Evolutionary conservation across 139 green algal species (phyloP).

Genomic region (Coelastrella sp.): DNA sequence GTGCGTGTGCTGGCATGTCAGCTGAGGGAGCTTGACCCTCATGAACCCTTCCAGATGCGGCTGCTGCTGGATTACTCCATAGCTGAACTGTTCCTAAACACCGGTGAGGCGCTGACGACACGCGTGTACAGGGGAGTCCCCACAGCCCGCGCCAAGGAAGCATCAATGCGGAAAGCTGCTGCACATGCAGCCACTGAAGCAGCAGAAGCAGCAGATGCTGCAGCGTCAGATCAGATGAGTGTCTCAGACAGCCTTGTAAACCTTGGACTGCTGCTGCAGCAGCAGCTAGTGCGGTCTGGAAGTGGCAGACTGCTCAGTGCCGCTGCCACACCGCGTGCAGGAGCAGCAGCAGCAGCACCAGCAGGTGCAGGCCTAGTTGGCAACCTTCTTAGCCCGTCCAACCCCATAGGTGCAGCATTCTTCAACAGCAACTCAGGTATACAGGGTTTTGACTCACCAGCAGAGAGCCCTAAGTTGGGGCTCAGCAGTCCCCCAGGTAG

Average conservation of each 20-base stretch:
- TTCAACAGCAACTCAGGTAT: neutral
- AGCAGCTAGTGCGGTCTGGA: neutral
- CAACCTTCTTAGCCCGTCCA: neutral
- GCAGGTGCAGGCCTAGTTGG: too few relatives aligned
- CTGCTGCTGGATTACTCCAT: conserved; percentile 84
- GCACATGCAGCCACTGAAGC: neutral
- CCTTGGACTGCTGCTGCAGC: conserved; percentile 17
- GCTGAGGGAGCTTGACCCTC: conserved; percentile 28
- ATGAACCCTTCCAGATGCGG: conserved; percentile 68
- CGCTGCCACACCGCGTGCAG: neutral
- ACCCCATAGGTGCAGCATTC: neutral
- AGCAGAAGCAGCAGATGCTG: conserved; percentile 13
- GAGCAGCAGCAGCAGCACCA: conserved; percentile 31
- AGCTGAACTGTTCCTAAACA: conserved; percentile 68
- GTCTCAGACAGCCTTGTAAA: conserved; percentile 33
- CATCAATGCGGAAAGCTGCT: neutral
- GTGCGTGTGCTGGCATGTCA: conserved; percentile 26
- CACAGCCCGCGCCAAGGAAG: conserved; percentile 5
- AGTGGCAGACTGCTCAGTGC: neutral
- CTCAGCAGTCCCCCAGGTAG: neutral
- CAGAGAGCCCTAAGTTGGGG: neutral
- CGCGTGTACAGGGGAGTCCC: conserved; percentile 22
- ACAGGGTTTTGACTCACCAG: conserved; percentile 2
- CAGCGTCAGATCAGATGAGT: neutral
- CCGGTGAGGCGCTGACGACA: conserved; percentile 49